Percentiles rank a stretch among this genome's conserved stretches.
Conservation (phyloP, 75 land plant genomes). For the Pinus taeda region DNA sequence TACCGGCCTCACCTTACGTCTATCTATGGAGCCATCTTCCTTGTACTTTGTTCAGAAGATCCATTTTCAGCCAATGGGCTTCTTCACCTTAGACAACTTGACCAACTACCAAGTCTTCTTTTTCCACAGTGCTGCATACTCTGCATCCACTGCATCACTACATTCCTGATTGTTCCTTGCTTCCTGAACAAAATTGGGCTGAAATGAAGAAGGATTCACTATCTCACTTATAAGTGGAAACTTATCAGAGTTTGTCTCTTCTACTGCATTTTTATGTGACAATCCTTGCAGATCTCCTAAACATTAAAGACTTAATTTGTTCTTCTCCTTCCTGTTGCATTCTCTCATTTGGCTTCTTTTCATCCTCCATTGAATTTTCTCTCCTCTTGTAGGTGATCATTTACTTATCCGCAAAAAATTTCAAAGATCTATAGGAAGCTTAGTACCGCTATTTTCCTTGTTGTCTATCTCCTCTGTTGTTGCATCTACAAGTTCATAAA, state of each 20-base stretch:
- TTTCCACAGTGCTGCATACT: not conserved
- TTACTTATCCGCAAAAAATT: too few species aligned
- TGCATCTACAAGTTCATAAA: too few species aligned
- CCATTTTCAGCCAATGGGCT: not conserved
- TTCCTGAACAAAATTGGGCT: not conserved
- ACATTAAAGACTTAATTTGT: not conserved
- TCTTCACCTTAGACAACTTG: not conserved
- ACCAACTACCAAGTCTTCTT: not conserved
- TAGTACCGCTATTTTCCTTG: too few species aligned
- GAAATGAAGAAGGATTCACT: not conserved
- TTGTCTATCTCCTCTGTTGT: too few species aligned
- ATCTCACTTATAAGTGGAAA: not conserved
- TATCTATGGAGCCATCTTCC: not conserved
- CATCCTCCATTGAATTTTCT: too few species aligned
- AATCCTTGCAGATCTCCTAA: not conserved
- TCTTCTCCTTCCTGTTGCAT: not conserved
- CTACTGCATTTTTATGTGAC: not conserved
- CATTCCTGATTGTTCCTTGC: not conserved
- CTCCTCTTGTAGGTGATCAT: too few species aligned
- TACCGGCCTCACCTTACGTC: not conserved
- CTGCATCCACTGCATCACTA: not conserved
- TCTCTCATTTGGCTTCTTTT: too few species aligned
- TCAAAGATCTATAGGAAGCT: too few species aligned
- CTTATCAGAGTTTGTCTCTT: not conserved
- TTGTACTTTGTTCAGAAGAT: not conserved